A percentile compares a stretch with the other conserved stretches of the same genome.
These are phyloP conservation scores for Ophiostoma ulmi DNA, from an alignment of 2,329 filamentous ascomycete genomes.

Conservation along the genomic window DNA sequence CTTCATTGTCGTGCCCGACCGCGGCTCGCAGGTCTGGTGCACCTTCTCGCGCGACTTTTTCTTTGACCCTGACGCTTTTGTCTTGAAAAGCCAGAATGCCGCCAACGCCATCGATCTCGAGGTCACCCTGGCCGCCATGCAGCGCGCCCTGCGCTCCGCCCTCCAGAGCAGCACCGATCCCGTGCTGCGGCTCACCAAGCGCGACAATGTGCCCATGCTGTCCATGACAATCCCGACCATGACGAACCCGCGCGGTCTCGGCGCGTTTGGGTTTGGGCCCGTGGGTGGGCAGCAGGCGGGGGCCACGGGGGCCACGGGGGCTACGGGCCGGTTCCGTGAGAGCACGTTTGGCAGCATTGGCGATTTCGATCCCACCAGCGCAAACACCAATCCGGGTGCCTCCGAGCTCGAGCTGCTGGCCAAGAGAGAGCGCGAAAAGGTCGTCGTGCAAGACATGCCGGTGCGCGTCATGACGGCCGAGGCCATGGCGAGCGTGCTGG, in stretches of 20 bases:
- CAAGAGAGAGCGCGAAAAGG: constrained; percentile 72
- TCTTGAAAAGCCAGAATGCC: constrained; percentile 74
- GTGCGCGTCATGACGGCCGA: constrained; percentile 80
- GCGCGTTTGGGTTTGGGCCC: constrained; percentile 35
- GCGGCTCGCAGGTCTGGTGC: constrained; percentile 95
- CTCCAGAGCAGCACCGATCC: constrained; percentile 68
- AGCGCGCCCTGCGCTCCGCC: constrained; percentile 87
- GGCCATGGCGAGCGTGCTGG: constrained; percentile 86
- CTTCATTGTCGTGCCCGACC: constrained; percentile 92
- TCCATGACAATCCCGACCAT: constrained; percentile 84
- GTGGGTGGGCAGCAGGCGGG: constrained; percentile 31
- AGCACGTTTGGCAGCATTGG: constrained; percentile 42
- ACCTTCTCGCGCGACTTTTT: constrained; percentile 59
- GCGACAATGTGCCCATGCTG: constrained; percentile 78
- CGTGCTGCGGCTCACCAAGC: constrained; percentile 85
- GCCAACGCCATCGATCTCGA: constrained; percentile 95
- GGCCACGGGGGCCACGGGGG: constrained; percentile 29
- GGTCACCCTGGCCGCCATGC: constrained; percentile 79
- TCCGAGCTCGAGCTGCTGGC: constrained; percentile 50
- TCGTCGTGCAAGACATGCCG: constrained; percentile 95
- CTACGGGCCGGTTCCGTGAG: constrained; percentile 29
- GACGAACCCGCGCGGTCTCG: constrained; percentile 46
- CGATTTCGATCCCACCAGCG: constrained; percentile 32
- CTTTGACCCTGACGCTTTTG: constrained; percentile 73
- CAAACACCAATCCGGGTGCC: constrained; percentile 36